Percentiles rank a stretch among this genome's conserved stretches.
Conservation (phyloP, 139 green algal genomes). For the Chlorella sp. region DNA sequence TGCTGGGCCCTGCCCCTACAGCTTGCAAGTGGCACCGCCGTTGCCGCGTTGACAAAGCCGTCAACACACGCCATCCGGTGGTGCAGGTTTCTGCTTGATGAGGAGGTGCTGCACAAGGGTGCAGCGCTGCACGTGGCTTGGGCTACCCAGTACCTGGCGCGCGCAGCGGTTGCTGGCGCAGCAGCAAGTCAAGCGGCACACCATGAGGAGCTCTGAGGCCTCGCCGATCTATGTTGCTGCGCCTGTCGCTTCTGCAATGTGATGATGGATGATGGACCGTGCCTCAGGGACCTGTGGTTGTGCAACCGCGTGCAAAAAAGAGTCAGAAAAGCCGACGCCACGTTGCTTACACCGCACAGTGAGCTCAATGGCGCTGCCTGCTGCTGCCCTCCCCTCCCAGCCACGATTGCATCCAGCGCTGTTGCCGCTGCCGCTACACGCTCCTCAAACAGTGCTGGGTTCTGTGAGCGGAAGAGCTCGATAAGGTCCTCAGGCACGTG, state of each 20-base stretch:
- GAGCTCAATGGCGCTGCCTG: not conserved
- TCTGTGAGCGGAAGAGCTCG: conserved; percentile 41
- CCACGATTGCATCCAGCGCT: not conserved
- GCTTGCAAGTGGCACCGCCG: not conserved
- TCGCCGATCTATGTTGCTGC: too few relatives aligned
- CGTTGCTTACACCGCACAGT: too few relatives aligned
- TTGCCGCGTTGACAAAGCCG: not conserved
- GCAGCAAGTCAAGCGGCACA: not conserved
- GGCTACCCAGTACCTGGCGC: conserved; percentile 47
- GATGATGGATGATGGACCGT: too few relatives aligned
- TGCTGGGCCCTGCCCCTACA: not conserved
- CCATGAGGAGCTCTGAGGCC: conserved; percentile 2
- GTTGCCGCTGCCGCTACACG: conserved; percentile 8
- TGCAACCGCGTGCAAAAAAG: too few relatives aligned
- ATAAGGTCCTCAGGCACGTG: conserved; percentile 60
- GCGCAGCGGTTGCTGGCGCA: not conserved
- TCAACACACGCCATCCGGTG: not conserved
- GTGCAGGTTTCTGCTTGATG: conserved; percentile 68
- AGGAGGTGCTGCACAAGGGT: conserved; percentile 59
- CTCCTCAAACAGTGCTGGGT: conserved; percentile 31
- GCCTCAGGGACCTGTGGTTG: too few relatives aligned
- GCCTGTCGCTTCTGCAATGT: too few relatives aligned
- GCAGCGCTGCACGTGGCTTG: conserved; percentile 66
- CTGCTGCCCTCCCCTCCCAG: not conserved
- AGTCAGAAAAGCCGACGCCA: too few relatives aligned